Percentiles rank a stretch among this genome's conserved stretches.
These are phyloP conservation scores for Daldinia concentrica DNA, from an alignment of 495 filamentous ascomycete species.

Conservation along the genomic window DNA sequence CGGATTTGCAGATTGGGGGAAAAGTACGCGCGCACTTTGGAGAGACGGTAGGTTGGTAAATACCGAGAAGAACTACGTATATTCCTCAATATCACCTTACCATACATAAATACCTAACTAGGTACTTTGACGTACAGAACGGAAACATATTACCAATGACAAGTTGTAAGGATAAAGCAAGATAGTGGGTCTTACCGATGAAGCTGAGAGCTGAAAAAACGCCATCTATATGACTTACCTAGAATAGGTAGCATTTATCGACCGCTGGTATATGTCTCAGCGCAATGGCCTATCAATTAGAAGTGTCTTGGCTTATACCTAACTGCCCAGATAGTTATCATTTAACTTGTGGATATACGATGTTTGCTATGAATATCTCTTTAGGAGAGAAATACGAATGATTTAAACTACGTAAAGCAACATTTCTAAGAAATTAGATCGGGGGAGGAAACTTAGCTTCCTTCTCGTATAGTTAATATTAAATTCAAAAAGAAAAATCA, in stretches of 20 bases:
- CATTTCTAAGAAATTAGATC: neutral
- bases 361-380: neutral
- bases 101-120: neutral
- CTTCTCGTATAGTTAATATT: neutral
- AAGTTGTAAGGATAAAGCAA: neutral
- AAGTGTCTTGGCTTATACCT: too few species aligned
- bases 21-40: neutral
- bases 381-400: neutral
- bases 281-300: neutral
- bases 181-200: neutral
- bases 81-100: neutral
- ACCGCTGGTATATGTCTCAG: neutral
- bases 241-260: neutral
- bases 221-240: neutral
- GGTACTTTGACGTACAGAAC: too few species aligned
- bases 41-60: neutral
- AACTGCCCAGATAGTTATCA: too few species aligned
- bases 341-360: neutral
- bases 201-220: neutral
- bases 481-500: too few species aligned
- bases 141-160: neutral
- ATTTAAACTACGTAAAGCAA: neutral
- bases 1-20: neutral
- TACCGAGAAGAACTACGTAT: neutral
- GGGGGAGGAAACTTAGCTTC: neutral